Base-by-base conservation (phyloP, 352 stramenopile genomes). In the Pythium sukuiense region DNA sequence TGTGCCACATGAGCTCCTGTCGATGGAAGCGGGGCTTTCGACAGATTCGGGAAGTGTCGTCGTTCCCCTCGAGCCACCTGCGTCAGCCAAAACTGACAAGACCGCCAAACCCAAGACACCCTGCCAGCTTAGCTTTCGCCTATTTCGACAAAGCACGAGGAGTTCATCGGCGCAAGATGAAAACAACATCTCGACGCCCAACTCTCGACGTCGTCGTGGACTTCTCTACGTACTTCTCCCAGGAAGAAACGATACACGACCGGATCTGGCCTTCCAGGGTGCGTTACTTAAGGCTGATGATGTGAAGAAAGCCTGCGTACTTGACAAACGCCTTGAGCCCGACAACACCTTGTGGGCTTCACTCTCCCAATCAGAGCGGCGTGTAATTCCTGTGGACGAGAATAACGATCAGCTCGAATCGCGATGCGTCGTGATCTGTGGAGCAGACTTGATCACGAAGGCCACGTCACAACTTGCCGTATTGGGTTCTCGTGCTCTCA, bases 1-100 rank as follows among this genome's bases (percentile, higher is more conserved):
- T 7, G 49, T 79, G 18, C 72, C 75, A 24, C 55, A 52, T 39
- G 54, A 71, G 18, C 46, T 73, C 3, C n/a, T 79, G 1, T 39
- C 54, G 2, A 1, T 18, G 16, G 3, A n/a, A 0, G 1, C n/a
- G 55, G 43, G 52, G 35, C 7, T 59, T 16, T 27, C 55, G 18
- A 49, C 16, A 2, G 48, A 59, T 39, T 60, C 45, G 11, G 32
- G 35, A 13, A 54, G 59, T 8, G 16, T 70, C 20, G 63, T 70
- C 11, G 56, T 70, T 32, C 63, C 63, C 0, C 14, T 70, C 0
- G 32, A 70, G 16, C 37, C 37, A 9, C 35, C 55, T 0, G 24
- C 41, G 14, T 33, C 56, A n/a, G 6, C 41, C 18, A 37, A 33
- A 12, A 35, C 55, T 1, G 50, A 56, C 55, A 65, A 61, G 14